Percentiles rank a stretch among this genome's conserved stretches.
Evolutionary conservation across 2,329 filamentous ascomycete species (phyloP).

Genomic region (Ophiostoma novo-ulmi): DNA sequence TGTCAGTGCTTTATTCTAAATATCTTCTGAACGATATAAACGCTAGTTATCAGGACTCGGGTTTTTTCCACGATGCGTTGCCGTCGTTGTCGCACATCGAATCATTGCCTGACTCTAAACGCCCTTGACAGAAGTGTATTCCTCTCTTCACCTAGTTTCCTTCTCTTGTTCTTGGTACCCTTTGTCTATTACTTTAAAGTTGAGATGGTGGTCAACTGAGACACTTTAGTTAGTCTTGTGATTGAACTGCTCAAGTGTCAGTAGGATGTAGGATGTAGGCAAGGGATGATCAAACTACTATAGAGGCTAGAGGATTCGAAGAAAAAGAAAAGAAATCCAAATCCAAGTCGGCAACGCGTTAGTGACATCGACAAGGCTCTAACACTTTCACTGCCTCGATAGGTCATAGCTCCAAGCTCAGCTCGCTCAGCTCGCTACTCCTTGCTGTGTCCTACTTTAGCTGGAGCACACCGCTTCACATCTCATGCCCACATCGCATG

Average conservation of each 20-base stretch:
- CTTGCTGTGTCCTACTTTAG: neutral
- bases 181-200: neutral
- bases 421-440: neutral
- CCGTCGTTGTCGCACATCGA: constrained; percentile 8
- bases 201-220: neutral
- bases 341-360: neutral
- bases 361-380: neutral
- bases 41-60: neutral
- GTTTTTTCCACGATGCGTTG: neutral
- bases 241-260: too few species aligned
- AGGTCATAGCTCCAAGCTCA: neutral
- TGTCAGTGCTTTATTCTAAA: neutral
- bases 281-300: neutral
- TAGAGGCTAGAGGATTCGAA: neutral
- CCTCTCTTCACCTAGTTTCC: neutral
- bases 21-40: neutral
- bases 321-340: neutral
- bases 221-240: neutral
- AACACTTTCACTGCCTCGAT: neutral
- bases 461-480: neutral
- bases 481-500: neutral
- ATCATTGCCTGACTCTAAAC: neutral
- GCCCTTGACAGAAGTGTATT: neutral
- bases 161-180: neutral
- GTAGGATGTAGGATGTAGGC: neutral